Evolutionary conservation across 1,139 yeast genomes (phyloP).

Genomic region (Debaryomyces fabryi): DNA sequence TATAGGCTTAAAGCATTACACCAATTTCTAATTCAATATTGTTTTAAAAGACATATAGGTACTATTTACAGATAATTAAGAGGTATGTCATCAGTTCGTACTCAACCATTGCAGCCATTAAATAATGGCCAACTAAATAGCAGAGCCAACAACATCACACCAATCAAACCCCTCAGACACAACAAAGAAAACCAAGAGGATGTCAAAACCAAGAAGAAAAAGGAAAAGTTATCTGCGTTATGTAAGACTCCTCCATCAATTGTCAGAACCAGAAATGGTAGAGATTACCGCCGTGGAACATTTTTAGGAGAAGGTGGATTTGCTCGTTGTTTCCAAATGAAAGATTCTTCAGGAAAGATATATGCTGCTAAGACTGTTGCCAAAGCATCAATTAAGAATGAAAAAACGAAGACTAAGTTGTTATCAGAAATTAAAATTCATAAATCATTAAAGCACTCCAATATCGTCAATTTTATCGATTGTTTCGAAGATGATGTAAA

Average conservation of each 20-base stretch:
- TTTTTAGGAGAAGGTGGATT: constrained; percentile 98
- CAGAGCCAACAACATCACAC: constrained; percentile 43
- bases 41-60: neutral
- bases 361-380: constrained; percentile 99
- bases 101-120: constrained; percentile 52
- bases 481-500: constrained; percentile 95
- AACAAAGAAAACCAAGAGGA: constrained; percentile 31
- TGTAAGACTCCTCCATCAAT: constrained; percentile 96
- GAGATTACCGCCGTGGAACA: constrained; percentile 87
- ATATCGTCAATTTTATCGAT: constrained; percentile 88
- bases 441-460: constrained; percentile 84
- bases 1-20: neutral
- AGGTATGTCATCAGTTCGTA: constrained; percentile 38
- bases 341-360: constrained; percentile 81
- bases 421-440: constrained; percentile 95
- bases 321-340: constrained; percentile 97
- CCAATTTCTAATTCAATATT: neutral
- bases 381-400: constrained; percentile 87
- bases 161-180: constrained; percentile 40
- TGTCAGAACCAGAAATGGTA: constrained; percentile 82
- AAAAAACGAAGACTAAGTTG: constrained; percentile 86
- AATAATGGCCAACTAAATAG: constrained; percentile 48
- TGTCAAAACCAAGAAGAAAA: constrained; percentile 56
- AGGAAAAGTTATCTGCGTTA: constrained; percentile 81
- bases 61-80: neutral